phyloP scores from a whole-genome alignment of 2,329 filamentous ascomycete genomes.

The Parafenestella ontariensis region DNA sequence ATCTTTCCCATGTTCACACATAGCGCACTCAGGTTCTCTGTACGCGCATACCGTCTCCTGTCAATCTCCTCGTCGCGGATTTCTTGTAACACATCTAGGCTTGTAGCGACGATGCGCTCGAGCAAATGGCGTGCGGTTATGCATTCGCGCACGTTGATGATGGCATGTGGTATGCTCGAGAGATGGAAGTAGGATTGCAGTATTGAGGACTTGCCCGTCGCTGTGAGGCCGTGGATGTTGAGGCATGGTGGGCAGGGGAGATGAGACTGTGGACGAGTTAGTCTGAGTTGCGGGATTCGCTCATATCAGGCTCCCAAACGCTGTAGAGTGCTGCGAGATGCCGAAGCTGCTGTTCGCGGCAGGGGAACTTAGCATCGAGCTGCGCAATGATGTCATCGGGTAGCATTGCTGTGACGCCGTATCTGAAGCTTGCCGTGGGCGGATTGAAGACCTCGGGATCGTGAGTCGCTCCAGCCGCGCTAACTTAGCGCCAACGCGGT shows the following conservation, averaged over 20 bases:
- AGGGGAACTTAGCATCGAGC: constrained; percentile 49
- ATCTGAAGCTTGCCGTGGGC: not conserved
- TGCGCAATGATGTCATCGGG: constrained; percentile 46
- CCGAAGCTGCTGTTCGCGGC: constrained; percentile 57
- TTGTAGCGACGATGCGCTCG: constrained; percentile 70
- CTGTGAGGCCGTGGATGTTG: constrained; percentile 82
- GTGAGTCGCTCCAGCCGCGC: constrained; percentile 17
- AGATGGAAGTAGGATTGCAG: constrained; percentile 66
- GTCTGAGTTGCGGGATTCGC: too few relatives aligned
- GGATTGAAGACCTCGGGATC: not conserved
- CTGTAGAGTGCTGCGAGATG: constrained; percentile 55
- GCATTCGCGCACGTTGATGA: constrained; percentile 76
- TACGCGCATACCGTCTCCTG: constrained; percentile 64
- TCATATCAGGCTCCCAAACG: constrained; percentile 46
- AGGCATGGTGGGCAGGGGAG: constrained; percentile 76
- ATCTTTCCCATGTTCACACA: constrained; percentile 73
- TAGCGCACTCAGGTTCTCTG: constrained; percentile 81
- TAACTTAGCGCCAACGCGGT: constrained; percentile 25
- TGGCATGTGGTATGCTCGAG: constrained; percentile 61
- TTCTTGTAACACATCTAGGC: constrained; percentile 48
- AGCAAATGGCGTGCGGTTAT: constrained; percentile 80
- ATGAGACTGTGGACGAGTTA: constrained; percentile 57
- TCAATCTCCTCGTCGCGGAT: constrained; percentile 51
- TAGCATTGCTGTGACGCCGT: constrained; percentile 38
- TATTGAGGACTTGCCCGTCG: constrained; percentile 84